Base-by-base conservation (phyloP, 2,329 filamentous ascomycete species). In the Xylariaceae sp. region DNA sequence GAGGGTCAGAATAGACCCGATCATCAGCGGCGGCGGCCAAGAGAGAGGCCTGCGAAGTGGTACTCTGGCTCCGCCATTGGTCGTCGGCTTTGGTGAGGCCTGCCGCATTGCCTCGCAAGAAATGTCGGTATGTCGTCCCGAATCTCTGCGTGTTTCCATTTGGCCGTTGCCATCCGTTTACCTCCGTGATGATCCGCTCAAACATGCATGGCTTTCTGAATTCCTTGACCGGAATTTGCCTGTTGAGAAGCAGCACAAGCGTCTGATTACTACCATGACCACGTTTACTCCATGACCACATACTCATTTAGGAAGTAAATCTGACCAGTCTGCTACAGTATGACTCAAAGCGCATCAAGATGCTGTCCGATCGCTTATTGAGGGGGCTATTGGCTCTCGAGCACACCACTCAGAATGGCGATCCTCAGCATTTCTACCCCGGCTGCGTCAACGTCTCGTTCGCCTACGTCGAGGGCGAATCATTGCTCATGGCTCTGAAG, bases 381-480 rank as follows among this genome's bases (percentile, higher is more conserved):
- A 77, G 83, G 13, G 89, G 88, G 3, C 79, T 98, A 3, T 69
- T 98, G 14, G 63, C 85, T 5, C 75, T 98, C 67, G 92, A 96
- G 58, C 92, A 98, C 63, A 94, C 92, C 2, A 76, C 73, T 7
- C 80, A 94, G 49, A 98, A 98, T 53, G 92, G 92, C 32, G 87
- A 92, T 49, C 72, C 80, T 2, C 63, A 82, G 4, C 72, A 77
- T 33, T 93, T 93, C 60, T 98, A 98, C 58, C 88, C 92, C 2
- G 92, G 92, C 43, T 98, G 92, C 51, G 90, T 98, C 41, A 98
- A 98, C 59, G 84, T 98, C 9, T 98, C 92, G 0, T 98, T 98
- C 55, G 90, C 92, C 21, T 98, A 98, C 53, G 88, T 98, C 4
- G 92, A 98, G 63, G 92, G 92, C 47, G 92, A 98, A 63, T 96